Evolutionary conservation across 75 land plant genomes (phyloP).

Genomic region (Cryptomeria japonica): DNA sequence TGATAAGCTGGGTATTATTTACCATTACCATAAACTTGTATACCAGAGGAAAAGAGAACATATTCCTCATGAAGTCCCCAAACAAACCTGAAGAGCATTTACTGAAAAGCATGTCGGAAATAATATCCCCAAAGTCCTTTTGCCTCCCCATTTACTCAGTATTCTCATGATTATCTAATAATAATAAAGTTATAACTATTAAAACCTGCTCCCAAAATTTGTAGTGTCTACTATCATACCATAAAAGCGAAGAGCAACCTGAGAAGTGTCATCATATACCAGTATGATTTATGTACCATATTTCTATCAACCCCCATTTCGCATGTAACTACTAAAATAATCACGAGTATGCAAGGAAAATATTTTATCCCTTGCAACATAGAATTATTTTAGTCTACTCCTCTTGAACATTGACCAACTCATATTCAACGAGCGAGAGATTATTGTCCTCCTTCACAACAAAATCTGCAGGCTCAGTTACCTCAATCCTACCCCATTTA

Average conservation of each 20-base stretch:
- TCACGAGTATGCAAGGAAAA: background rate
- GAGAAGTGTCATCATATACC: background rate
- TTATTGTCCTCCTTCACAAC: constrained; percentile 77
- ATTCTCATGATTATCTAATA: background rate
- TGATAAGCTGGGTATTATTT: background rate
- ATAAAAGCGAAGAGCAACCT: background rate
- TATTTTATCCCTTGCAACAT: background rate
- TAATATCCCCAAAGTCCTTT: background rate
- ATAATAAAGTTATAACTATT: too few species aligned
- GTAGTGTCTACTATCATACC: background rate
- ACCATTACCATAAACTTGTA: background rate
- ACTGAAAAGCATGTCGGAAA: background rate
- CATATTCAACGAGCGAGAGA: constrained; percentile 77
- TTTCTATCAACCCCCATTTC: background rate
- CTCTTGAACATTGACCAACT: constrained; percentile 70
- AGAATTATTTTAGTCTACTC: constrained; percentile 20
- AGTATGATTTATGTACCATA: background rate
- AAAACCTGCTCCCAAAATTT: background rate
- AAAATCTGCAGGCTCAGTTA: constrained; percentile 65
- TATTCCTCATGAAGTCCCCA: background rate
- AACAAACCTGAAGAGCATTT: background rate
- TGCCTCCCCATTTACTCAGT: background rate
- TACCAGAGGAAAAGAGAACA: background rate
- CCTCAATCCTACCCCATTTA: constrained; percentile 81
- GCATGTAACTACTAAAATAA: background rate